These are phyloP conservation scores for Aspergillus affinis DNA, from an alignment of 495 filamentous ascomycete genomes.

Conservation along the genomic window DNA sequence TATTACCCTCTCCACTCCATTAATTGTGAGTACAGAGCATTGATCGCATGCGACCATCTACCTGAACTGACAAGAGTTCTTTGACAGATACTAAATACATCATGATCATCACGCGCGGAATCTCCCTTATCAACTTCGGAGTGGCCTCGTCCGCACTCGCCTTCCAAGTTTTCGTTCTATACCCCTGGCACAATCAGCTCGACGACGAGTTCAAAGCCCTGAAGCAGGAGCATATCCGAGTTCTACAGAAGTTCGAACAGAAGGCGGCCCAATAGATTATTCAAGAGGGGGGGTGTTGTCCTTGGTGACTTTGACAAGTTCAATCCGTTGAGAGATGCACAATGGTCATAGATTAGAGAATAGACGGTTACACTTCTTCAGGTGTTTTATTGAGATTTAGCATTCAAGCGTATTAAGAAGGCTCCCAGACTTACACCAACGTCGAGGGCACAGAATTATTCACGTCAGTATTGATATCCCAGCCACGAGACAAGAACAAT, in stretches of 20 bases:
- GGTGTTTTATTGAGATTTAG: background rate
- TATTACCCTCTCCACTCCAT: background rate
- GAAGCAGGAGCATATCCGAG: conserved; percentile 50
- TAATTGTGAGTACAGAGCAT: background rate
- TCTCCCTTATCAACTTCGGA: conserved; percentile 61
- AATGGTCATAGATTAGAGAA: background rate
- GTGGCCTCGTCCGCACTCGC: conserved; percentile 59
- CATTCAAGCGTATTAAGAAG: background rate
- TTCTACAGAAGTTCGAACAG: conserved; percentile 23
- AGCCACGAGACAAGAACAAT: no score
- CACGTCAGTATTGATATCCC: no score
- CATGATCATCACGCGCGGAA: conserved; percentile 57
- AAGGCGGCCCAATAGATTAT: background rate
- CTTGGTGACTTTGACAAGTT: background rate
- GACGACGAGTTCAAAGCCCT: conserved; percentile 58
- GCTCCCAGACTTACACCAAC: no score
- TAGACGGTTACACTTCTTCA: background rate
- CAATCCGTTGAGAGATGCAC: background rate
- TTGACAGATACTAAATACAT: conserved; percentile 3
- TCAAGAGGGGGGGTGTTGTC: background rate
- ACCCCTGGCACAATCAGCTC: conserved; percentile 65
- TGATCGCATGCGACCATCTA: background rate
- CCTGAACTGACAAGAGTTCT: background rate
- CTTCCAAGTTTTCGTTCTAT: conserved; percentile 65
- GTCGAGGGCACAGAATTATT: no score